A percentile compares a stretch with the other conserved stretches of the same genome.
These are phyloP conservation scores for Emmonsiellopsis sp. DNA, from an alignment of 2,329 filamentous ascomycete genomes.

Conservation along the genomic window DNA sequence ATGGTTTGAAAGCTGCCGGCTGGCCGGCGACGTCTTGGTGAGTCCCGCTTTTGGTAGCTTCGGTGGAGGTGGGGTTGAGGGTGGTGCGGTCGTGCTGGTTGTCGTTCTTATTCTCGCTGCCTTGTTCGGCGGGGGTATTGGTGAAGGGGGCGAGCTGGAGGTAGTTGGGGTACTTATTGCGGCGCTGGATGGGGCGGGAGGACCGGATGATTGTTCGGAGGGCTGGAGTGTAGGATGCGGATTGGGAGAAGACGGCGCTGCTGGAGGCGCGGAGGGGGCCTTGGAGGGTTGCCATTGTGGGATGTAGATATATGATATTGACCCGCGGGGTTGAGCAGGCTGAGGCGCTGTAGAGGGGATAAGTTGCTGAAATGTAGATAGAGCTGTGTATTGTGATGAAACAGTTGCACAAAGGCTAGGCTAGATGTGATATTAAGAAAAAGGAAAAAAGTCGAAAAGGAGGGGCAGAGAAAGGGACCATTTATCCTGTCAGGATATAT, in stretches of 20 bases:
- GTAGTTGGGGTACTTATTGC: neutral
- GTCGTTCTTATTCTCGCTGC: neutral
- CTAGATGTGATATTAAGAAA: too few species aligned
- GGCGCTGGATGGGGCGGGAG: neutral
- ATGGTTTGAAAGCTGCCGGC: neutral
- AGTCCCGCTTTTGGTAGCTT: neutral
- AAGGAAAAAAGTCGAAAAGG: too few species aligned
- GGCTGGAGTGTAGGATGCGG: neutral
- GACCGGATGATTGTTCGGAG: neutral
- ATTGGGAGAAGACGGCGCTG: neutral
- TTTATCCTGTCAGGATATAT: too few species aligned
- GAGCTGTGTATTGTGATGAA: too few species aligned
- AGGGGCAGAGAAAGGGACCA: too few species aligned
- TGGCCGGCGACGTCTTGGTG: conserved; percentile 1
- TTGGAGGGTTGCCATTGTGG: neutral
- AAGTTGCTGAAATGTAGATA: too few species aligned
- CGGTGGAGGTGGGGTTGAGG: neutral
- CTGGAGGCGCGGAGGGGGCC: neutral
- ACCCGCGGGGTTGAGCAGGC: too few species aligned
- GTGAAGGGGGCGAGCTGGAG: neutral
- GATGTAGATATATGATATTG: too few species aligned
- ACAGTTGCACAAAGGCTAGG: too few species aligned
- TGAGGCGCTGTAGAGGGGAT: too few species aligned
- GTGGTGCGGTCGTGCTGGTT: neutral
- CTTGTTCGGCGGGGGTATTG: neutral